Conservation (phyloP, 2,329 filamentous ascomycete genomes). For the Fusarium pilosicola region DNA sequence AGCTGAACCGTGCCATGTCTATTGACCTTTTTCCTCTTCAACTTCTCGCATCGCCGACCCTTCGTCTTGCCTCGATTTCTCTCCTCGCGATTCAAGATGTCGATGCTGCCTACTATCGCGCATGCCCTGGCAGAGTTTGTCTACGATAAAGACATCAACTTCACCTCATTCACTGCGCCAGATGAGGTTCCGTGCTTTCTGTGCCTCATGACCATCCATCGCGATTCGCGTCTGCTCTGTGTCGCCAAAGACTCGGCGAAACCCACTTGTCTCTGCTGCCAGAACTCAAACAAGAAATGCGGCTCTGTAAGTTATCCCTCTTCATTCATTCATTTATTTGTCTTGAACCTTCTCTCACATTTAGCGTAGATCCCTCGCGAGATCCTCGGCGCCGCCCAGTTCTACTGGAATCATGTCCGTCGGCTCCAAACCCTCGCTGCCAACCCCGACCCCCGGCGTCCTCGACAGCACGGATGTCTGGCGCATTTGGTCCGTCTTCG, state of each 20-base stretch:
- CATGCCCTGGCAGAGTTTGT: neutral
- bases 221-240: neutral
- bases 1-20: no score
- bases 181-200: neutral
- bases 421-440: neutral
- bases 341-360: rapidly evolving
- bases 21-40: neutral
- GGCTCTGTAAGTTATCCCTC: no score
- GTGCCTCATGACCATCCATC: neutral
- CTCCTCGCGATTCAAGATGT: neutral
- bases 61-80: neutral
- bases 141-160: neutral
- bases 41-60: neutral
- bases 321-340: no score
- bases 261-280: neutral
- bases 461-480: neutral
- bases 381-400: neutral
- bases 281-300: neutral
- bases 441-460: neutral
- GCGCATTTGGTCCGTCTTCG: neutral
- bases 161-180: rapidly evolving
- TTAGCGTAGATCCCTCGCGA: neutral
- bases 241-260: neutral
- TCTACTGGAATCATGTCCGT: neutral
- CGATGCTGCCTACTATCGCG: neutral